Evolutionary conservation across 805 yeast genomes (phyloP), one percentile per base, ranked within the genome.

Genomic region (Myxozyma mucilagina): DNA sequence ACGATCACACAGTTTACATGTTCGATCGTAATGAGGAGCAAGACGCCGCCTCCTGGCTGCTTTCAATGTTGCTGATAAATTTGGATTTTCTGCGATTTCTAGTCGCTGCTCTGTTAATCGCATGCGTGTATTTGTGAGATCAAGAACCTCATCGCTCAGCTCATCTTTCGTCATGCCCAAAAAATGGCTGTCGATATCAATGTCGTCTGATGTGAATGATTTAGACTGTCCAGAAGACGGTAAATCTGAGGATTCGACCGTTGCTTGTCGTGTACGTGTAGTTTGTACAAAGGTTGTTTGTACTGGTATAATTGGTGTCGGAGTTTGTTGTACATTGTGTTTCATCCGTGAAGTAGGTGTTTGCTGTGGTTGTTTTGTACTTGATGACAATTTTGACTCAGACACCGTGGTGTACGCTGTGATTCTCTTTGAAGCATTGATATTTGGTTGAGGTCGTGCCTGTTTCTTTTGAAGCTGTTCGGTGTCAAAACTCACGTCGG

Each of bases 31-130:
- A 32, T 61, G 60, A 1, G 61, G 55, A n/a, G 35, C 36, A 9
- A 61, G 43, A 14, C 35, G 57, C 3, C 53, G 45, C 4, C 58
- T 43, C 11, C 45, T 36, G 6, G 53, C 58, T 9, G 42, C 35
- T 31, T 61, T 53, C 36, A 55, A 57, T 9, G 42, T 16, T 6
- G 47, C 47, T 0, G 64, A 48, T 29, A 53, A 24, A 13, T 47
- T 20, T 14, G 41, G 29, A 47, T 61, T 52, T 34, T 62, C 62
- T n/a, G 65, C 64, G 24, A 57, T 45, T 7, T 48, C 29, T 6
- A 63, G 13, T 2, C 63, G 55, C 42, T 61, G 44, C 16, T 63
- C 56, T 47, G 62, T 36, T 11, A 54, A 20, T 1, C 52, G 59
- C 49, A 60, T 50, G 29, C 65, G 52, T 3, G 39, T 11, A 14